Percentiles rank a stretch among this genome's conserved stretches.
Evolutionary conservation across 164 flowering plant species (phyloP).

Genomic region (Magnolia kwangsiensis): DNA sequence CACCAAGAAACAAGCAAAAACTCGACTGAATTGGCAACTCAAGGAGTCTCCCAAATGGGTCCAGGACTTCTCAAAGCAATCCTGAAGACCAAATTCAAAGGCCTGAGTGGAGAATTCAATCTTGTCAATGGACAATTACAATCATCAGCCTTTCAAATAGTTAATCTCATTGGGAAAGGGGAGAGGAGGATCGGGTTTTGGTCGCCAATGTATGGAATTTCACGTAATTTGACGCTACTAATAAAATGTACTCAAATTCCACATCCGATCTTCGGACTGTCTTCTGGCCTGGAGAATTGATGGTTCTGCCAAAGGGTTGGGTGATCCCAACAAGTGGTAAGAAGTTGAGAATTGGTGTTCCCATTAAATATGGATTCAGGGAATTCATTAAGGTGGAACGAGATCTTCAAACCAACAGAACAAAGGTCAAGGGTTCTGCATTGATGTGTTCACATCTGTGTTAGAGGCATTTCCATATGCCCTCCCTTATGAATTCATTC

Average conservation of each 20-base stretch:
- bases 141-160: slow-evolving; percentile 10
- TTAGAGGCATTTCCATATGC: slow-evolving; percentile 19
- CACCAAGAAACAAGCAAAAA: background rate
- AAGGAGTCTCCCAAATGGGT: slow-evolving; percentile 21
- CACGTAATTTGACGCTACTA: background rate
- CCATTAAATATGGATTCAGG: slow-evolving; percentile 19
- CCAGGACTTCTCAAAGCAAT: slow-evolving; percentile 20
- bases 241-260: background rate
- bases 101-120: slow-evolving; percentile 24
- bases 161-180: slow-evolving; percentile 22
- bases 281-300: slow-evolving; percentile 31
- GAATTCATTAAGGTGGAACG: slow-evolving; percentile 21
- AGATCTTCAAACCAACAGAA: slow-evolving; percentile 6
- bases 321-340: slow-evolving; percentile 23
- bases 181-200: slow-evolving; percentile 16
- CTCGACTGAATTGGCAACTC: slow-evolving; percentile 14
- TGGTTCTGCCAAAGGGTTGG: slow-evolving; percentile 23
- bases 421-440: slow-evolving; percentile 15
- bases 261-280: background rate
- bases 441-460: slow-evolving; percentile 22
- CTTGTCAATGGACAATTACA: slow-evolving; percentile 14
- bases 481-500: slow-evolving; percentile 21
- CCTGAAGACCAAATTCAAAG: slow-evolving; percentile 20
- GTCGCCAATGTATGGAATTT: slow-evolving; percentile 13
- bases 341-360: slow-evolving; percentile 35